Evolutionary conservation across 2,329 filamentous ascomycete genomes (phyloP).

Genomic region (Plectosphaerella sp.): DNA sequence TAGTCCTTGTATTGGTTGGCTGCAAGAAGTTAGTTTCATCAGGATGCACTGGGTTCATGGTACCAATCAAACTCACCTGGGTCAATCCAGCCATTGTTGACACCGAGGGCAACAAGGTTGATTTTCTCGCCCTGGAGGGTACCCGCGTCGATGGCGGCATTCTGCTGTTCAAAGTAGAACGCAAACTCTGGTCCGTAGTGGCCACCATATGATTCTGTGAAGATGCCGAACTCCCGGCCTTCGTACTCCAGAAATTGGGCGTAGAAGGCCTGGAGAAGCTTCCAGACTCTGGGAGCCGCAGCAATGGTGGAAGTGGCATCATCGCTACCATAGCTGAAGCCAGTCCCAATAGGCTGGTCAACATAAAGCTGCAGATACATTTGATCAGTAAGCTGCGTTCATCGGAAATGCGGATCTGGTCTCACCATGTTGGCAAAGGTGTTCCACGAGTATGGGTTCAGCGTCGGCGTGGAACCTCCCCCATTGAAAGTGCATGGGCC

Average conservation of each 20-base stretch:
- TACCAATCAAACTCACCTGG: slow-evolving; percentile 5
- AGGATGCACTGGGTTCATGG: too few relatives aligned
- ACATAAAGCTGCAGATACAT: slow-evolving; percentile 10
- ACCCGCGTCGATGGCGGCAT: slow-evolving; percentile 42
- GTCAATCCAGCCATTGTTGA: slow-evolving; percentile 26
- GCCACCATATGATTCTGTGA: slow-evolving; percentile 53
- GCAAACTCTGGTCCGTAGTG: slow-evolving; percentile 54
- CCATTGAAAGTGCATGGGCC: slow-evolving; percentile 39
- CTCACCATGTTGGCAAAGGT: slow-evolving; percentile 33
- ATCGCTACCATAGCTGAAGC: slow-evolving; percentile 22
- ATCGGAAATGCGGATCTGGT: neutral
- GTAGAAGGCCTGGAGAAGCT: slow-evolving; percentile 56
- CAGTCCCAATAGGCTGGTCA: slow-evolving; percentile 18
- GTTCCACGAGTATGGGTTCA: slow-evolving; percentile 40
- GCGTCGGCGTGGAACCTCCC: slow-evolving; percentile 25
- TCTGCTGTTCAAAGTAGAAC: slow-evolving; percentile 52
- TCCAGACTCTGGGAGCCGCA: slow-evolving; percentile 49
- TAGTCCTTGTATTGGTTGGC: slow-evolving; percentile 33
- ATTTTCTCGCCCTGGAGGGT: slow-evolving; percentile 34
- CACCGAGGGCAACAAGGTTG: slow-evolving; percentile 47
- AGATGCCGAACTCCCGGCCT: slow-evolving; percentile 51
- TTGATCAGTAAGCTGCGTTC: neutral
- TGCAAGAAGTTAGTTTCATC: neutral
- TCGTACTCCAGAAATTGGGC: slow-evolving; percentile 59
- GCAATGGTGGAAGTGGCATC: slow-evolving; percentile 34